A percentile compares a stretch with the other conserved stretches of the same genome.
Evolutionary conservation across 495 filamentous ascomycete genomes (phyloP).

Genomic region (Podospora bellae-mahoneyi): DNA sequence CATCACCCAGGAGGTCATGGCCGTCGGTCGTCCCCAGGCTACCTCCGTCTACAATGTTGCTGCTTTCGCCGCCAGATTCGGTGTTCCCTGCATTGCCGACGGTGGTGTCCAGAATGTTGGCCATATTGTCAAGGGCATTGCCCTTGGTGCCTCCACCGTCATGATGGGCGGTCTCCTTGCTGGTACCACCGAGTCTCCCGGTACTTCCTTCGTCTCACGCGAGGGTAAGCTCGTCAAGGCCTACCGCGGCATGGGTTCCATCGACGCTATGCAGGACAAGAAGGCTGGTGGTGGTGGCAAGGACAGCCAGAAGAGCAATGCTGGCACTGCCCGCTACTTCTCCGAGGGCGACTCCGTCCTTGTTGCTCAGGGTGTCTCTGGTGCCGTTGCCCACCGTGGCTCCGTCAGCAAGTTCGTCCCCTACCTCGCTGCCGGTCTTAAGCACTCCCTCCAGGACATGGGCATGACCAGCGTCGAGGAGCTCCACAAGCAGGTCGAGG

Average conservation of each 20-base stretch:
- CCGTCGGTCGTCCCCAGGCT: constrained; percentile 92
- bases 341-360: constrained; percentile 91
- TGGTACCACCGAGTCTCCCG: constrained; percentile 95
- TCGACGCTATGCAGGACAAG: constrained; percentile 99
- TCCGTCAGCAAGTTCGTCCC: constrained; percentile 92
- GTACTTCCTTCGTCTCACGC: constrained; percentile 90
- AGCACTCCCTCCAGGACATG: constrained; percentile 96
- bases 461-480: constrained; percentile 73
- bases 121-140: constrained; percentile 97
- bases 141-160: constrained; percentile 88
- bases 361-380: constrained; percentile 93
- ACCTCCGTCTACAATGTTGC: constrained; percentile 86
- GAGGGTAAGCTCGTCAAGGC: constrained; percentile 98
- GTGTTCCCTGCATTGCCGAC: constrained; percentile 96
- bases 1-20: constrained; percentile 99
- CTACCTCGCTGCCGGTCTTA: constrained; percentile 89
- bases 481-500: constrained; percentile 70
- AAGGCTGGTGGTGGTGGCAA: constrained; percentile 68
- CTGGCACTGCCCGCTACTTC: constrained; percentile 97
- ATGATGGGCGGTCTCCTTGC: constrained; percentile 99
- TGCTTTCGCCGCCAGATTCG: constrained; percentile 84
- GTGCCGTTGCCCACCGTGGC: constrained; percentile 58
- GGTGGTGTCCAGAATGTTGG: constrained; percentile 98
- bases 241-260: constrained; percentile 97
- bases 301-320: constrained; percentile 82